Evolutionary conservation across 768 basidiomycete species (phyloP), one percentile per base, ranked within the genome.

Genomic region (Lenzites betulinus): DNA sequence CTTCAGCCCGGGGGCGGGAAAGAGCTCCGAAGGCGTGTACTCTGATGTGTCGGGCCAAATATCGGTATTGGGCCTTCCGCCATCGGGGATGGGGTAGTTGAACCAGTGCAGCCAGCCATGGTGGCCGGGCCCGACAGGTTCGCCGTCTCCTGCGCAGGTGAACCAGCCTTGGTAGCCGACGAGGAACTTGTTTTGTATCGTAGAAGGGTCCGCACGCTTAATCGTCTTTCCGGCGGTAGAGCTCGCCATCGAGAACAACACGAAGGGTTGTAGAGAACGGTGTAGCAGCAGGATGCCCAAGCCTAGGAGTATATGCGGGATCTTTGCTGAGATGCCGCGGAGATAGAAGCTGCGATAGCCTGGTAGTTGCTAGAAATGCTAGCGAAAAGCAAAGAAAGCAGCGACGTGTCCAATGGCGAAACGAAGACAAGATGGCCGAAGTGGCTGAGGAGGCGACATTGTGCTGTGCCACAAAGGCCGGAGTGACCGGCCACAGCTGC

Each of bases 91-190:
- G 1, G 89, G 89, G n/a, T 76, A 66, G 62, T 84, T 79, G 70
- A 90, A 85, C 92, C 92, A 93, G 67, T 93, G 92, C 20, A 92
- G 77, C 92, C 92, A 93, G 28, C 92, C 92, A 65, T 92, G 89
- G 67, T 92, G 92, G 2, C 83, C 85, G 70, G 84, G 85, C 54
- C 78, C 81, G 28, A 92, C 78, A 1, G 71, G 73, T 33, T 64
- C 58, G 12, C 71, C 71, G 42, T 72, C 70, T 33, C 72, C 70
- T 20, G 69, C 63, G 53, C 72, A 73, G n/a, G 72, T 73, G 51
- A 73, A 90, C 92, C 92, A 93, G 71, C 91, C 92, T 74, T 93
- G 92, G 71, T 93, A 93, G 36, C 92, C 92, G 0, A 93, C 89
- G 30, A 94, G 73, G 66, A 92, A 85, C 69, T 93, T 94, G 75